Conservation (phyloP, 1,284 basidiomycete genomes). For the Sporisorium exsertum region DNA sequence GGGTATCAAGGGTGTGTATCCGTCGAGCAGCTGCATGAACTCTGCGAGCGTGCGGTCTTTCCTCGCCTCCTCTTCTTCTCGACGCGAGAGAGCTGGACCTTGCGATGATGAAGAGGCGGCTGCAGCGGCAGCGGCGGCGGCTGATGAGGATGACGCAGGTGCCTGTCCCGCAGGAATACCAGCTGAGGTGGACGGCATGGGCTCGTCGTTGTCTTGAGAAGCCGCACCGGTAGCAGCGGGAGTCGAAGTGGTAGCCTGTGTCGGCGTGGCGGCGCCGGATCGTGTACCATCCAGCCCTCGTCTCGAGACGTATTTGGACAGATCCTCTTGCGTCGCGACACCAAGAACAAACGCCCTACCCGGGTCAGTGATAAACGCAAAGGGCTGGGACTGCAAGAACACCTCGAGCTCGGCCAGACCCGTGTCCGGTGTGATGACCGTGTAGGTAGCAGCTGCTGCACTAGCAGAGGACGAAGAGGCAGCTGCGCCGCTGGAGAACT, state of each 20-base stretch:
- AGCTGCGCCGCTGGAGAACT: slow-evolving; percentile 45
- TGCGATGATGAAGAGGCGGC: slow-evolving; percentile 30
- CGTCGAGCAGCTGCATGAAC: slow-evolving; percentile 94
- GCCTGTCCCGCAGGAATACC: slow-evolving; percentile 12
- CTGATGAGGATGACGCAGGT: slow-evolving; percentile 22
- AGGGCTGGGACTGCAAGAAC: slow-evolving; percentile 61
- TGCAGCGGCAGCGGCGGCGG: slow-evolving; percentile 22
- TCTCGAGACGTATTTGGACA: slow-evolving; percentile 59
- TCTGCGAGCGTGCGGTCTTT: slow-evolving; percentile 85
- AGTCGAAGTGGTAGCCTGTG: slow-evolving; percentile 24
- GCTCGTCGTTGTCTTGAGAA: slow-evolving; percentile 30
- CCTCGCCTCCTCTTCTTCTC: slow-evolving; percentile 80
- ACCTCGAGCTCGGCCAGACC: slow-evolving; percentile 64
- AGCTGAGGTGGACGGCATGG: slow-evolving; percentile 37
- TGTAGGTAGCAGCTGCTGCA: slow-evolving; percentile 42
- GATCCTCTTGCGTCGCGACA: slow-evolving; percentile 62
- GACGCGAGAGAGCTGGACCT: slow-evolving; percentile 56
- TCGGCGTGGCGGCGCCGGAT: slow-evolving; percentile 45
- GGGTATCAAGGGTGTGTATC: slow-evolving; percentile 95
- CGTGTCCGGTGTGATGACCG: slow-evolving; percentile 63
- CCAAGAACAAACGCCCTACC: slow-evolving; percentile 57
- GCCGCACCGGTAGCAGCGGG: slow-evolving; percentile 11
- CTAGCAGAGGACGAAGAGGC: slow-evolving; percentile 21
- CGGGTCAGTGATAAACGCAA: slow-evolving; percentile 66
- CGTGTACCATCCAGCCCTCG: slow-evolving; percentile 48